Evolutionary conservation across 2,329 filamentous ascomycete genomes (phyloP), one percentile per base, ranked within the genome.

Genomic region (Elsinoe batatas): DNA sequence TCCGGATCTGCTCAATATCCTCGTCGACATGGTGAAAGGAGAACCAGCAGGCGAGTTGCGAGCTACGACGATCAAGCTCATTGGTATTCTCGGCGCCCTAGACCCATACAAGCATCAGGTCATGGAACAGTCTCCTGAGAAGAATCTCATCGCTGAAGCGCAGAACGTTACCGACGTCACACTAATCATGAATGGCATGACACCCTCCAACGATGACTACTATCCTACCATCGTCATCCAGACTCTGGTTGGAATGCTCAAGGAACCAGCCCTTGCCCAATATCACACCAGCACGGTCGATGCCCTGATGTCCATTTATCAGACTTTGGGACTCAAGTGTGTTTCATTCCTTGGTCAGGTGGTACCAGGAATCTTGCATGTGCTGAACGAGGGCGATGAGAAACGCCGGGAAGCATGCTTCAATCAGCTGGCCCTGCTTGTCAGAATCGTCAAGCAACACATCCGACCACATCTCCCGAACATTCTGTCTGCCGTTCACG

Each of bases 171-270:
- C 91, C 0, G 93, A 98, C 69, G 94, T 98, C 44, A 93, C 91
- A 3, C 78, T 98, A 30, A 97, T 98, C 78, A 98, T 98, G 91
- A 90, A 88, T 40, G 93, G 94, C 12, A 77, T 96, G 38, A 97
- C 91, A 0, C 94, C 93, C 0, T 97, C 91, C 0, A 95, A 88
- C 65, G 95, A 98, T 66, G 93, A 98, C 64, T 98, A 98, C 70
- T 98, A 95, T 66, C 93, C 93, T 0, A 98, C 93, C 0, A 90
- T 98, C 15, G 93, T 96, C 46, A 96, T 98, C 67, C 95, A 95
- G 64, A 94, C 93, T 1, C 79, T 98, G 10, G 83, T 98, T 64
- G 85, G 90, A 56, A 91, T 98, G 61, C 74, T 98, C 35, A 94
- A 91, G 64, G 93, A 98, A 63, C 83, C 84, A 22, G 97, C 93